Conservation (phyloP, 306 rosid genomes). For the Sicyos edulis region DNA sequence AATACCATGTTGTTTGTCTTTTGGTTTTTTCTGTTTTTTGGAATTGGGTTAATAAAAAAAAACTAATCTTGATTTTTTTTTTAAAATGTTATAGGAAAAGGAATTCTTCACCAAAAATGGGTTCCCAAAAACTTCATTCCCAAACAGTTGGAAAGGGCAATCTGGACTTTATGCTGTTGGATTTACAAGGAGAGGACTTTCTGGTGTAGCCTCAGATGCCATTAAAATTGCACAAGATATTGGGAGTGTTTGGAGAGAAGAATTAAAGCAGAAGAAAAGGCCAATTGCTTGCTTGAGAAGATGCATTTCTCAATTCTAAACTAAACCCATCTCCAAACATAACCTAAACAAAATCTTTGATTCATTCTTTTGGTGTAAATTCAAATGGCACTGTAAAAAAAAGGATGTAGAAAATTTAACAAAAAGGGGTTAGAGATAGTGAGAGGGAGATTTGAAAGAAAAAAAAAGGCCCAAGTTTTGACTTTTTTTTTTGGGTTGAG, state of each 20-base stretch:
- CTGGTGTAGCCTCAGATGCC: slow-evolving; percentile 82
- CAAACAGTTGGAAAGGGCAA: slow-evolving; percentile 88
- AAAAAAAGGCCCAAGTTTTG: too few relatives aligned
- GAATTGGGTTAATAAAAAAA: background rate
- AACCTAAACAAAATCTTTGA: background rate
- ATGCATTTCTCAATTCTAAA: slow-evolving; percentile 79
- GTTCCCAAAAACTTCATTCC: slow-evolving; percentile 65
- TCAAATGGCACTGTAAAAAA: too few relatives aligned
- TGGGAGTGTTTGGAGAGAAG: slow-evolving; percentile 62
- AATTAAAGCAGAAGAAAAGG: slow-evolving; percentile 50
- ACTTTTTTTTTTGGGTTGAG: too few relatives aligned
- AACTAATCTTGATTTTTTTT: slow-evolving; percentile 29
- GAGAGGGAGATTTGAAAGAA: background rate
- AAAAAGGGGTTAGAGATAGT: background rate
- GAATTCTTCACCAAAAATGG: slow-evolving; percentile 80
- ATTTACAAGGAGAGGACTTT: slow-evolving; percentile 84
- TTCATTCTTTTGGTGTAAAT: slow-evolving; percentile 15
- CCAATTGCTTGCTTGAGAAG: slow-evolving; percentile 58
- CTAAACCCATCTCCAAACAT: background rate
- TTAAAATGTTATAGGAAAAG: slow-evolving; percentile 50
- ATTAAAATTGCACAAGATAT: slow-evolving; percentile 67
- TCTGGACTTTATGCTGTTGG: slow-evolving; percentile 89
- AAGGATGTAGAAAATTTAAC: too few relatives aligned
- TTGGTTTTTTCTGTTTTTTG: slow-evolving; percentile 7
- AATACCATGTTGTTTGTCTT: too few relatives aligned